Conservation (phyloP, 768 basidiomycete genomes). For the Mycena alexandri region DNA sequence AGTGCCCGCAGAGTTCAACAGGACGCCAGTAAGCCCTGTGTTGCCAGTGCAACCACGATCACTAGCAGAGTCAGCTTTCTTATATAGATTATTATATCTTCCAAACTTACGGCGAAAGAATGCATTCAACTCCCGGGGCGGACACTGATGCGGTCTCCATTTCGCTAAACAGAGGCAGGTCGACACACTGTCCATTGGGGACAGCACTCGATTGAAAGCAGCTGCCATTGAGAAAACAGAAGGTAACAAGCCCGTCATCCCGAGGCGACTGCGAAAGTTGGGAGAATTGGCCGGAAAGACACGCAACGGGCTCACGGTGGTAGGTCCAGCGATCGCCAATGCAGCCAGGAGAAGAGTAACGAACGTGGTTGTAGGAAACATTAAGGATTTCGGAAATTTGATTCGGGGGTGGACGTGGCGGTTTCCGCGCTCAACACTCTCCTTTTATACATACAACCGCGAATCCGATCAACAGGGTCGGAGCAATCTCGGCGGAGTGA, state of each 20-base stretch:
- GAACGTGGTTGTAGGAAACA: constrained; percentile 23
- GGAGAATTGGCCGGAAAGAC: background rate
- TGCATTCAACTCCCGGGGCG: constrained; percentile 32
- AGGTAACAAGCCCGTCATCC: constrained; percentile 26
- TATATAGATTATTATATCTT: too few relatives aligned
- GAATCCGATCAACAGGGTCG: too few relatives aligned
- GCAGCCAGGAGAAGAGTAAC: constrained; percentile 22
- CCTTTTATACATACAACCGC: too few relatives aligned
- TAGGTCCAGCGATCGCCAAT: constrained; percentile 21
- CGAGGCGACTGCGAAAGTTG: constrained; percentile 5
- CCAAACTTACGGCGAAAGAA: constrained; percentile 26
- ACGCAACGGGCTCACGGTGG: constrained; percentile 4
- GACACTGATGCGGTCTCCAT: constrained; percentile 16
- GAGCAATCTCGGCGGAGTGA: too few relatives aligned
- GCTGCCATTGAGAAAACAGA: constrained; percentile 22
- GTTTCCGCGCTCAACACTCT: too few relatives aligned
- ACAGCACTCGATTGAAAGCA: constrained; percentile 29
- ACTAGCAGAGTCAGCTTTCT: background rate
- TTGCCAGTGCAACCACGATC: constrained; percentile 20
- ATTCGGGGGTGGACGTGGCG: background rate
- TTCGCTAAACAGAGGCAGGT: constrained; percentile 33
- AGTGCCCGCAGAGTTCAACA: constrained; percentile 22
- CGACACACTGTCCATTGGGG: constrained; percentile 19
- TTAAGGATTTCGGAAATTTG: background rate
- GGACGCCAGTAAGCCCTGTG: background rate